phyloP scores from a whole-genome alignment of 371 early-diverging fungal genomes.

The Zancudomyces culisetae region DNA sequence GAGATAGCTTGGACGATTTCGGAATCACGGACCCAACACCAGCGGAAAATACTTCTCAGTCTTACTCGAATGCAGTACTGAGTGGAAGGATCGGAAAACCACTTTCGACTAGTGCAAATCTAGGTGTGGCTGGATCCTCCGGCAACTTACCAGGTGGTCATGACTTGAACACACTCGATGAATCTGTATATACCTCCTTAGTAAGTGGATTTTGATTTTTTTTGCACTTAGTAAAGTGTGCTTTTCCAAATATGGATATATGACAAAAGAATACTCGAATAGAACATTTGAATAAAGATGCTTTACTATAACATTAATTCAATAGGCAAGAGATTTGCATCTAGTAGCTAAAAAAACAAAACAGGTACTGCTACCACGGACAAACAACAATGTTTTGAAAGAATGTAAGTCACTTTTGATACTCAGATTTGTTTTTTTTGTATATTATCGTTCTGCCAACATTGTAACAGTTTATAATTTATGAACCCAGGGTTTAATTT shows the following conservation, averaged over 20 bases:
- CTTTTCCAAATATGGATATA: too few relatives aligned
- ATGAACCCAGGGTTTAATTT: too few relatives aligned
- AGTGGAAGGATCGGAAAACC: background rate
- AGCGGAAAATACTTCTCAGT: background rate
- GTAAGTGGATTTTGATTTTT: background rate
- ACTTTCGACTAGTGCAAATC: background rate
- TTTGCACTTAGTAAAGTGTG: background rate
- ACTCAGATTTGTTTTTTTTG: background rate
- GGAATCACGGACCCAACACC: background rate
- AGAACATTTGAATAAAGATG: too few relatives aligned
- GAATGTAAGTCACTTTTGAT: conserved; percentile 5
- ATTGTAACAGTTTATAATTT: too few relatives aligned
- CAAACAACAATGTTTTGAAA: conserved; percentile 17
- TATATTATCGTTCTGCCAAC: background rate
- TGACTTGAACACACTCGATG: conserved; percentile 64
- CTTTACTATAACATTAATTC: too few relatives aligned
- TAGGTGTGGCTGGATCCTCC: background rate
- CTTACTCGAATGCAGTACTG: background rate
- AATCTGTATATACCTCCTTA: conserved; percentile 49
- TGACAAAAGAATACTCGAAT: too few relatives aligned
- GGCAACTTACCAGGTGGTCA: conserved; percentile 15
- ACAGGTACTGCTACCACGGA: conserved; percentile 17
- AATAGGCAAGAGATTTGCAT: conserved; percentile 14
- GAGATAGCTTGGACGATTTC: too few relatives aligned
- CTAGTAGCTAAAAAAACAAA: conserved; percentile 18